Evolutionary conservation across 306 rosid species (phyloP).

Genomic region (Psophocarpus tetragonolobus): DNA sequence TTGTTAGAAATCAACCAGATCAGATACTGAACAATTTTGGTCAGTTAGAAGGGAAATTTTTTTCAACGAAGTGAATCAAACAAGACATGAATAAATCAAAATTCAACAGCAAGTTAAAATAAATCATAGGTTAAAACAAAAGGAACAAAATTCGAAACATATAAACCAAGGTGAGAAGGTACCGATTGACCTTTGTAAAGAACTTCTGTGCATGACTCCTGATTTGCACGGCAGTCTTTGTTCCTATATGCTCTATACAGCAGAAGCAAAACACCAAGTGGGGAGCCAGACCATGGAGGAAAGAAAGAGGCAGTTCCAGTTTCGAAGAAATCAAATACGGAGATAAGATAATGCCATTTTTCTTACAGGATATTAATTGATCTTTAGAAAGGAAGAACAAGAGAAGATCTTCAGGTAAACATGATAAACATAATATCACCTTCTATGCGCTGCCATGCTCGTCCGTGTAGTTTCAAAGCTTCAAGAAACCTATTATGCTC

Average conservation of each 20-base stretch:
- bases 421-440: constrained; percentile 45
- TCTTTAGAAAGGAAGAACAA: constrained; percentile 30
- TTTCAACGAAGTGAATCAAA: constrained; percentile 24
- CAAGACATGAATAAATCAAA: constrained; percentile 5
- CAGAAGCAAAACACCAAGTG: constrained; percentile 39
- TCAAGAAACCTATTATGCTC: constrained; percentile 92
- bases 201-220: constrained; percentile 99
- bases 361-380: constrained; percentile 4
- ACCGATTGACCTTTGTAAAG: constrained; percentile 87
- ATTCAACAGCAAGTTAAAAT: constrained; percentile 10
- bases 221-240: constrained; percentile 99
- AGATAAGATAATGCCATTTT: constrained; percentile 26
- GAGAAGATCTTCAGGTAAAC: neutral
- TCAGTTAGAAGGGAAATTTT: constrained; percentile 1
- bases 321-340: constrained; percentile 33
- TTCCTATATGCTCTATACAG: constrained; percentile 91
- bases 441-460: constrained; percentile 99
- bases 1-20: constrained; percentile 11
- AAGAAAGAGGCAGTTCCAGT: constrained; percentile 27
- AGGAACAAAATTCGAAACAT: constrained; percentile 17
- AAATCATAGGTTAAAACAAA: constrained; percentile 22
- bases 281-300: constrained; percentile 11
- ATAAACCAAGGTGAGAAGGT: constrained; percentile 51
- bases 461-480: constrained; percentile 92
- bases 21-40: neutral